Evolutionary conservation across 345 rosid species (phyloP).

Genomic region (Leavenworthia alabamica): DNA sequence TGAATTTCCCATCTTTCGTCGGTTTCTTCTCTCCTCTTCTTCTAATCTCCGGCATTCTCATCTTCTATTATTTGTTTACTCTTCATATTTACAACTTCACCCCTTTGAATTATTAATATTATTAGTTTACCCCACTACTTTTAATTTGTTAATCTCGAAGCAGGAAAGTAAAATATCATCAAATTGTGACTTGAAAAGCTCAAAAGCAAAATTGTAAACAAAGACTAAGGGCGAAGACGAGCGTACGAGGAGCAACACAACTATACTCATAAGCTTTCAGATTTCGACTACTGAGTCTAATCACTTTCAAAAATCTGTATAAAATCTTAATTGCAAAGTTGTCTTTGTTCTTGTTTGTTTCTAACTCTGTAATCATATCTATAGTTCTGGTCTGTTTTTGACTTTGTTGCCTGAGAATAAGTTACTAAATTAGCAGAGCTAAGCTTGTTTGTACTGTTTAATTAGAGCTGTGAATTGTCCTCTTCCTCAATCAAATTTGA

Average conservation of each 20-base stretch:
- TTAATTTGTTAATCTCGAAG: neutral
- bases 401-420: constrained; percentile 1
- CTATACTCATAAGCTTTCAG: constrained; percentile 4
- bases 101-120: neutral
- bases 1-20: constrained; percentile 34
- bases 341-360: neutral
- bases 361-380: neutral
- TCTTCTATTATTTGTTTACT: too few species aligned
- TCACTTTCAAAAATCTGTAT: neutral
- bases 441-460: neutral
- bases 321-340: neutral
- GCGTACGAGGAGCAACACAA: neutral
- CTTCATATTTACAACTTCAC: neutral
- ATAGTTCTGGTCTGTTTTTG: constrained; percentile 7
- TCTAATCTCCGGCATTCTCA: too few species aligned
- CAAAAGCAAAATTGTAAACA: neutral
- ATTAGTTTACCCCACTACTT: neutral
- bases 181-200: neutral
- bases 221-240: neutral
- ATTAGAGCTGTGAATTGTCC: neutral
- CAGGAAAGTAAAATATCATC: neutral
- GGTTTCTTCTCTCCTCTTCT: neutral
- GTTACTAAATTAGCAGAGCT: neutral
- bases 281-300: constrained; percentile 11
- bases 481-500: neutral